Percentiles rank a stretch among this genome's conserved stretches.
phyloP scores from a whole-genome alignment of 169 alveolate species.

The Eimeria praecox region DNA sequence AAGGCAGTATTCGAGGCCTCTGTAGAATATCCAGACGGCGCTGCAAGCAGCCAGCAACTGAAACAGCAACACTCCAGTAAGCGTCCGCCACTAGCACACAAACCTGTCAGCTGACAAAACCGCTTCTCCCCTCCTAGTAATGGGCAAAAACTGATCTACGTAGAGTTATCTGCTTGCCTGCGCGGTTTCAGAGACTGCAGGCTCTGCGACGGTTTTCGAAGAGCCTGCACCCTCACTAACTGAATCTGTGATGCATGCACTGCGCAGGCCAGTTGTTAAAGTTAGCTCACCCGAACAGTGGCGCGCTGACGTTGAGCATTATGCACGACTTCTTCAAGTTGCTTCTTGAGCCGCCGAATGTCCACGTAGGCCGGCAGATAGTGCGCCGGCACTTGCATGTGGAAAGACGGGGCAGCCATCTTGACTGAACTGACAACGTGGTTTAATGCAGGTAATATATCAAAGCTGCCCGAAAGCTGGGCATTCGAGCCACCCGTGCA shows the following conservation, averaged over 20 bases:
- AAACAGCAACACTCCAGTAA: not conserved
- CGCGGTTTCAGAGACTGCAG: not conserved
- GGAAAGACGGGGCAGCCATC: conserved; percentile 66
- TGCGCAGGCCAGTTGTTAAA: not conserved
- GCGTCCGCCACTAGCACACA: not conserved
- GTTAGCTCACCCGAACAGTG: conserved; percentile 44
- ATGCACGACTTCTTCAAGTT: conserved; percentile 60
- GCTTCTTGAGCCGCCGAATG: conserved; percentile 58
- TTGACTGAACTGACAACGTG: not conserved
- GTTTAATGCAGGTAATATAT: not conserved
- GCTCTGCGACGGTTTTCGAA: not conserved
- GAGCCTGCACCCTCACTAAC: not conserved
- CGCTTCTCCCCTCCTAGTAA: not conserved
- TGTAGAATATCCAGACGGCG: conserved; percentile 68
- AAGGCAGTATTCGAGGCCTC: conserved; percentile 65
- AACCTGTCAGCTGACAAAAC: not conserved
- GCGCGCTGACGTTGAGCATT: conserved; percentile 70
- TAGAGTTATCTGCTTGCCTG: not conserved
- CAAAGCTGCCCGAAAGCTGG: not conserved
- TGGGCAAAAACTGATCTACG: not conserved
- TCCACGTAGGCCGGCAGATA: conserved; percentile 51
- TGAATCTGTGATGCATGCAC: not conserved
- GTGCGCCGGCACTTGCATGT: conserved; percentile 65
- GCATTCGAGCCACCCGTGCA: not conserved
- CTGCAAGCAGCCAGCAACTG: conserved; percentile 6